Conservation (phyloP, 2,329 filamentous ascomycete species). For the Aspergillus novoparasiticus region DNA sequence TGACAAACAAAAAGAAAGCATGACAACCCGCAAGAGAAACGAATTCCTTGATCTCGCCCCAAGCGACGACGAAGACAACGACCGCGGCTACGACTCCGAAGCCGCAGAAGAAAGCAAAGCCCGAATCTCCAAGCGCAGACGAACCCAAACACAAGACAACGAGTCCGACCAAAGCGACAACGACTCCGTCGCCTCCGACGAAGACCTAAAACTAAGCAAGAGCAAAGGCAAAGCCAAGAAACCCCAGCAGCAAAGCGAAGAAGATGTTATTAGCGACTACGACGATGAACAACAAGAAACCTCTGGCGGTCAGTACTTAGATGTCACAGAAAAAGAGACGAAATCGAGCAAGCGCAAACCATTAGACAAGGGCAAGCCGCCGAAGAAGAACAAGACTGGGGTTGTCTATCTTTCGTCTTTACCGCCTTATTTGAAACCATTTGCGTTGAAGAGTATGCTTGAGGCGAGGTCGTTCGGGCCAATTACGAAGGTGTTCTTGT, state of each 20-base stretch:
- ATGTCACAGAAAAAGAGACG: slow-evolving; percentile 14
- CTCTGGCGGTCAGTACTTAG: slow-evolving; percentile 17
- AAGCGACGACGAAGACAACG: slow-evolving; percentile 43
- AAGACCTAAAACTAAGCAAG: slow-evolving; percentile 13
- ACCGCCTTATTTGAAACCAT: slow-evolving; percentile 52
- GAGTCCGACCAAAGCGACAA: slow-evolving; percentile 14
- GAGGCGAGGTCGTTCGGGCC: slow-evolving; percentile 44
- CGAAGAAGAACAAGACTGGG: slow-evolving; percentile 41
- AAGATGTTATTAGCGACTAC: slow-evolving; percentile 14
- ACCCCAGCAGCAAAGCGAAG: slow-evolving; percentile 7
- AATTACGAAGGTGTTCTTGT: slow-evolving; percentile 48
- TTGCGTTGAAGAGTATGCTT: slow-evolving; percentile 46
- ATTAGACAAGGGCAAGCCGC: slow-evolving; percentile 21
- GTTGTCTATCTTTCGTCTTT: slow-evolving; percentile 50
- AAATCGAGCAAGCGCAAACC: slow-evolving; percentile 19
- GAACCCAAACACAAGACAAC: slow-evolving; percentile 17
- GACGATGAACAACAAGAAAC: slow-evolving; percentile 11
- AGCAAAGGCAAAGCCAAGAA: slow-evolving; percentile 16
- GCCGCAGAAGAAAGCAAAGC: slow-evolving; percentile 45
- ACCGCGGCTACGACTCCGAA: slow-evolving; percentile 50
- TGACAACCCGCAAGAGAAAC: slow-evolving; percentile 43
- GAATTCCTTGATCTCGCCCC: slow-evolving; percentile 42
- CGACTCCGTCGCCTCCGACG: neutral
- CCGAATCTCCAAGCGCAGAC: slow-evolving; percentile 31
- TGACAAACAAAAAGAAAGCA: slow-evolving; percentile 16